Base-by-base conservation (phyloP, 306 rosid species). In the Castanea sativa region DNA sequence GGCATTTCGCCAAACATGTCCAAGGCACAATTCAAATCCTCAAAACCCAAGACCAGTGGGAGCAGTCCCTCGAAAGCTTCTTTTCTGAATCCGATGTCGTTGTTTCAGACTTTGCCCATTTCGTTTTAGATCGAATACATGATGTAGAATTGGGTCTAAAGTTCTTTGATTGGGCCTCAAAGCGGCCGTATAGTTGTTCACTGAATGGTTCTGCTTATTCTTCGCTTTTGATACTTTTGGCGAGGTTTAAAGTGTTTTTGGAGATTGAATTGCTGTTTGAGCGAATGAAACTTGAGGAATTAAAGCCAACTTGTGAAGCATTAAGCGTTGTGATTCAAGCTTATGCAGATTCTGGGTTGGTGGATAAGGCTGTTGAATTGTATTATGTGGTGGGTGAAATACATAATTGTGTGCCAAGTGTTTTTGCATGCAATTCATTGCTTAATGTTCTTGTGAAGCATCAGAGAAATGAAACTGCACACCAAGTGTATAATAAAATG, bases 111-210 rank as follows among this genome's bases (percentile, higher is more conserved):
- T 78, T 92, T 71, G 91, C 90, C 80, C 93, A 93, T 83, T 92
- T 90, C 77, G 90, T 93, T 55, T 79, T 93, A 15, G 98, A 93
- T 80, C 85, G 92, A 75, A 15, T 90, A 2, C 77, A 84, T 55
- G 81, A 83, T 38, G 88, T 87, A 1, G 91, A 89, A 70, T 77
- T 86, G 68, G 97, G 91, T 68, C 51, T 93, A 69, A 89, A 85
- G 88, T 92, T 94, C 78, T 91, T 94, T 18, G 74, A 88, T 51
- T 94, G 97, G 98, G 91, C 91, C 51, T 85, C 84, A 1, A 78
- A 75, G 30, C 85, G 80, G 61, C 83, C 95, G 61, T 82, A 80
- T 73, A 84, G 86, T 71, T 30, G 80, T 69, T 82, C 90, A 45
- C 87, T 85, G 7, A 63, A 86, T 76, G 90, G 75, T 23, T 30